Base-by-base conservation (phyloP, 2,329 filamentous ascomycete genomes). In the Aphanocladium album region DNA sequence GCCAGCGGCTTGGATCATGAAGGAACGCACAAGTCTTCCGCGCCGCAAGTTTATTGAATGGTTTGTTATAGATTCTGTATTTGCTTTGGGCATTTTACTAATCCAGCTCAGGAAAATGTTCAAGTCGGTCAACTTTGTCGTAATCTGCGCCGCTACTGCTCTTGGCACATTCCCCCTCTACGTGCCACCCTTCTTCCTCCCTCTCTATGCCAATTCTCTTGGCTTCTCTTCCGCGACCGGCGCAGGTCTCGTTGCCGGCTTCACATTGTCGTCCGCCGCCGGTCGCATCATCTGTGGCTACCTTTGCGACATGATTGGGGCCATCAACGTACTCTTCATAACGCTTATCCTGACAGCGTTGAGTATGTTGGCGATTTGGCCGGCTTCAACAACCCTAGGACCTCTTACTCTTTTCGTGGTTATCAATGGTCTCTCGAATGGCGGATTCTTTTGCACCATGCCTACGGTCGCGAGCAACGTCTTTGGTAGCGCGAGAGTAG, bases 401-500 rank as follows among this genome's bases (percentile, higher is more conserved):
- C 83, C 83, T 0, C 67, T 88, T 30, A 71, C 82, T 17, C 70
- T 79, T 0, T 88, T 88, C 66, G 82, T 82, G 9, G 73, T 86
- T 6, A 71, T 87, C 23, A 88, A 87, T 63, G 85, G 85, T 0
- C 72, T 79, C 41, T 78, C 81, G 5, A 87, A 87, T 65, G 85
- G 85, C 0, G 83, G 81, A 0, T 88, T 88, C 73, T 88, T 88
- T 66, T 80, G 81, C 1, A 82, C 81, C 0, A 85, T 87, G 76
- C 85, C 85, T 0, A 87, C 85, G 0, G 84, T 84, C 2, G 81
- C 87, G 0, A 80, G 81, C 0, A 84, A 80, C 63, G 77, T 84
- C 0, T 86, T 86, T 71, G 84, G 83, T 1, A 82, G 77, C 5
- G 77, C 77, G 1, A 74, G 81, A 4, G 77, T 84, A 30, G 74